Percentiles rank a stretch among this genome's conserved stretches.
Evolutionary conservation across 768 basidiomycete genomes (phyloP).

Genomic region (Imleria badia): DNA sequence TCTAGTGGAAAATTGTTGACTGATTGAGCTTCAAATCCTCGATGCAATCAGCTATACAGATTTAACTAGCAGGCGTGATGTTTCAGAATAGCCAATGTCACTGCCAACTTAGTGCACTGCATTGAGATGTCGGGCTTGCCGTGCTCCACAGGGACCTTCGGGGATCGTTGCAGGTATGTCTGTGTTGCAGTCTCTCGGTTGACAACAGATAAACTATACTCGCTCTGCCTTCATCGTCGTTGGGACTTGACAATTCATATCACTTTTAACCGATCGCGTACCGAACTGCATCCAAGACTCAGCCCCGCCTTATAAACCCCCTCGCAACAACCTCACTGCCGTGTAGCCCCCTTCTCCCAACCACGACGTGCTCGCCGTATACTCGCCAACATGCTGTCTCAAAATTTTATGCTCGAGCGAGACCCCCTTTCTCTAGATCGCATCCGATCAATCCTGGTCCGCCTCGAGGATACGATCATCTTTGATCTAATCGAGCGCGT

Average conservation of each 20-base stretch:
- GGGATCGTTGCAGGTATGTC: neutral
- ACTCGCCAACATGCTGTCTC: slow-evolving; percentile 43
- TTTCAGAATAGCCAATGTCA: no score
- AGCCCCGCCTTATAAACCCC: slow-evolving; percentile 15
- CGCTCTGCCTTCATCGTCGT: neutral
- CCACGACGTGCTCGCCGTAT: slow-evolving; percentile 13
- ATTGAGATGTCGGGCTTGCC: neutral
- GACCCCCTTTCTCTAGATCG: slow-evolving; percentile 86
- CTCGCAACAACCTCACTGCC: neutral
- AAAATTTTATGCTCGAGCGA: slow-evolving; percentile 66
- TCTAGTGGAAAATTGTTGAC: no score
- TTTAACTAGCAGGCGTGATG: no score
- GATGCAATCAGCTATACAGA: no score
- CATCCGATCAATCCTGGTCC: slow-evolving; percentile 82
- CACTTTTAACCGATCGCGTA: neutral
- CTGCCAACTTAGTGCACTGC: neutral
- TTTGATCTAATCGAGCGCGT: slow-evolving; percentile 96
- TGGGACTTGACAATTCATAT: neutral
- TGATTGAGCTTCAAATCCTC: no score
- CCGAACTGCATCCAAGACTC: neutral
- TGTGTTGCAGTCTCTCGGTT: neutral
- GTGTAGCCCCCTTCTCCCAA: neutral
- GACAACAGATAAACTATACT: neutral
- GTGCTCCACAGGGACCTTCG: neutral
- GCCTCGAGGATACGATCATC: slow-evolving; percentile 98